Conservation (phyloP, 257 asterid species). For the Nicotiana sylvestris region DNA sequence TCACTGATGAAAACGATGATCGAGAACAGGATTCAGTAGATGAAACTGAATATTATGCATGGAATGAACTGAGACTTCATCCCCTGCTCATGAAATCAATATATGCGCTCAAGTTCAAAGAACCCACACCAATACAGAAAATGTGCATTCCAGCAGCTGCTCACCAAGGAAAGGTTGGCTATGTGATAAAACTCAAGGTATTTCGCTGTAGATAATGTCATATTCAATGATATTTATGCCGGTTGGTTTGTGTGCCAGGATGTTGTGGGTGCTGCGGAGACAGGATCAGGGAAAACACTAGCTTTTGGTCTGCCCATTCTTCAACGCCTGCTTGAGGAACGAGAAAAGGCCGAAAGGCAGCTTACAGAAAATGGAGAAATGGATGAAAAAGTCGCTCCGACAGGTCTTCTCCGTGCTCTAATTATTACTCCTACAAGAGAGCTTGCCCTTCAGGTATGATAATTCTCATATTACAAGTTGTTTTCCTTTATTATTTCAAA, state of each 20-base stretch:
- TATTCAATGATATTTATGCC: constrained; percentile 20
- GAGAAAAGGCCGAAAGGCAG: constrained; percentile 63
- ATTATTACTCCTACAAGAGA: constrained; percentile 95
- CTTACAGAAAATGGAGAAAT: constrained; percentile 47
- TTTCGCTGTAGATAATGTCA: constrained; percentile 13
- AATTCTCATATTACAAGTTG: neutral
- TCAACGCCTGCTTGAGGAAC: constrained; percentile 89
- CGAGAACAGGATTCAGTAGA: constrained; percentile 53
- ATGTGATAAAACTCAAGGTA: constrained; percentile 10
- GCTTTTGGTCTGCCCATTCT: constrained; percentile 97
- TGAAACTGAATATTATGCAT: constrained; percentile 68
- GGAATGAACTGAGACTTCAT: constrained; percentile 95
- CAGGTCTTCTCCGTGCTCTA: constrained; percentile 71
- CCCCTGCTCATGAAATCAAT: constrained; percentile 81
- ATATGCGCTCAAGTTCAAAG: constrained; percentile 70
- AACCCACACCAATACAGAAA: constrained; percentile 90
- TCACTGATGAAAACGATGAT: constrained; percentile 28
- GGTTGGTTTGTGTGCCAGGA: constrained; percentile 53
- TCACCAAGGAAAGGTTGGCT: constrained; percentile 93
- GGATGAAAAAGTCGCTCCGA: constrained; percentile 49
- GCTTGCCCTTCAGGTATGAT: constrained; percentile 88
- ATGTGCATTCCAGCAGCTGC: constrained; percentile 96
- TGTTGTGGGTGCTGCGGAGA: constrained; percentile 98
- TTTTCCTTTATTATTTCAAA: neutral
- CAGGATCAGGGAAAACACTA: constrained; percentile 98